Conservation (phyloP, 768 basidiomycete species). For the Trametes villosa region DNA sequence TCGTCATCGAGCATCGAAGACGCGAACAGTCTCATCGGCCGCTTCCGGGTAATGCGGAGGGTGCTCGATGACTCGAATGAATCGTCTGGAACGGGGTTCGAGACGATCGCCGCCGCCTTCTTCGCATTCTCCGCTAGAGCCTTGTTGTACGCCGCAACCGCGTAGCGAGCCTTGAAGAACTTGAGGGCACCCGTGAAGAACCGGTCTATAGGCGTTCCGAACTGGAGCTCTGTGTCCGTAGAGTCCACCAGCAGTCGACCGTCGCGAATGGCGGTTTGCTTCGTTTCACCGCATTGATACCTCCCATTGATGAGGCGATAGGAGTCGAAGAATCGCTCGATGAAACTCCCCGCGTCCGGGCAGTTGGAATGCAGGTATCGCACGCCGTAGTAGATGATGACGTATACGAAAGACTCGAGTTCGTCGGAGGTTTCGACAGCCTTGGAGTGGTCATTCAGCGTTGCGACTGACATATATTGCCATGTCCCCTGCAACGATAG, state of each 20-base stretch:
- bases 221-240: not conserved
- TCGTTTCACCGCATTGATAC: not conserved
- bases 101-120: too few species aligned
- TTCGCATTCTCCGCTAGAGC: not conserved
- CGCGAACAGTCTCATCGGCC: too few species aligned
- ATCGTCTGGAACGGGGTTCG: too few species aligned
- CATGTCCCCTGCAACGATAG: conserved; percentile 19
- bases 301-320: not conserved
- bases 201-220: not conserved
- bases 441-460: not conserved
- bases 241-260: not conserved
- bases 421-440: conserved; percentile 18
- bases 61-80: too few species aligned
- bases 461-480: conserved; percentile 20
- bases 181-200: not conserved
- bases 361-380: conserved; percentile 16
- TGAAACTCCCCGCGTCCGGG: not conserved
- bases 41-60: too few species aligned
- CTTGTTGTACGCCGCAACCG: not conserved
- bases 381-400: conserved; percentile 12
- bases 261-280: not conserved
- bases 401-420: conserved; percentile 25
- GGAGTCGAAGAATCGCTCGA: conserved; percentile 9
- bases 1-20: too few species aligned
- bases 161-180: conserved; percentile 8